Conservation (phyloP, 495 filamentous ascomycete genomes). For the Talaromyces trachyspermus region DNA sequence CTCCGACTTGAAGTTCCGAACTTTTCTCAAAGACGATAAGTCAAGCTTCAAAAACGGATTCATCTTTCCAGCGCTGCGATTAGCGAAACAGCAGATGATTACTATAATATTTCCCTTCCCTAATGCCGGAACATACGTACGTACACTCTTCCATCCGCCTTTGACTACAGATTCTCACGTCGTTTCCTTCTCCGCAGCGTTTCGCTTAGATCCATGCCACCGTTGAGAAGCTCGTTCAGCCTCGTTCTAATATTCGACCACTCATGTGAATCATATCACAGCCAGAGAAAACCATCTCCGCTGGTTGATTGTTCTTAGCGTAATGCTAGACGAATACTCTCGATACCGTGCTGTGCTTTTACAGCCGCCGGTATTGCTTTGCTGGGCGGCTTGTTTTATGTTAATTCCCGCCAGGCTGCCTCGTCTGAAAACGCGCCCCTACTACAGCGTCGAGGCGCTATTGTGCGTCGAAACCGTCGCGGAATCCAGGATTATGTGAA, state of each 20-base stretch:
- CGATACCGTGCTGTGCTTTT: constrained; percentile 45
- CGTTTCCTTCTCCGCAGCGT: too few species aligned
- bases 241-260: background rate
- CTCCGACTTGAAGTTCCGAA: too few species aligned
- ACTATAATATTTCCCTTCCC: too few species aligned
- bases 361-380: constrained; percentile 43
- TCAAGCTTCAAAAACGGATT: too few species aligned
- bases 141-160: too few species aligned
- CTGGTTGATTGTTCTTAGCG: background rate
- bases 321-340: constrained; percentile 24
- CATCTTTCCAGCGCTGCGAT: too few species aligned
- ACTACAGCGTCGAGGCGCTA: constrained; percentile 42
- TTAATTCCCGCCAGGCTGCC: constrained; percentile 31
- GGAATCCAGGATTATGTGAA: constrained; percentile 16
- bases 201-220: too few species aligned
- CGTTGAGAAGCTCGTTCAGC: too few species aligned
- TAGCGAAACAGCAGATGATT: too few species aligned
- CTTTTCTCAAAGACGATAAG: too few species aligned
- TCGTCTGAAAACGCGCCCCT: constrained; percentile 19
- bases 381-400: constrained; percentile 41
- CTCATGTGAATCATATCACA: background rate
- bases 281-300: background rate
- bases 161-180: too few species aligned
- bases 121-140: too few species aligned
- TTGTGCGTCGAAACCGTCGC: constrained; percentile 31